phyloP scores from a whole-genome alignment of 2,329 filamentous ascomycete species.

The Aspergillus calidoustus region DNA sequence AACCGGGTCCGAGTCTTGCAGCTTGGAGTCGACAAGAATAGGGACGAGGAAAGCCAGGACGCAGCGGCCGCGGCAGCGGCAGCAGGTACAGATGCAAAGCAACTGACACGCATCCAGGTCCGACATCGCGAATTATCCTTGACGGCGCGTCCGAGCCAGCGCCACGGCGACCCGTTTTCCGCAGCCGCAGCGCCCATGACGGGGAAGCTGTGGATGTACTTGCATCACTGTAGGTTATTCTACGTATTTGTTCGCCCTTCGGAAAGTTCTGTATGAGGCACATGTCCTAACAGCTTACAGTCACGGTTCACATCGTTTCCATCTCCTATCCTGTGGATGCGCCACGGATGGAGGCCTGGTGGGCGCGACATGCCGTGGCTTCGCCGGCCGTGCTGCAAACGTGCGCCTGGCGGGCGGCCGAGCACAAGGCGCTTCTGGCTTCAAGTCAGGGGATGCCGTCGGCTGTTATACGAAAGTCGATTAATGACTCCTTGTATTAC shows the following conservation, averaged over 20 bases:
- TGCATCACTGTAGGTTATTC: slow-evolving; percentile 24
- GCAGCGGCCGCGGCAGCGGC: too few relatives aligned
- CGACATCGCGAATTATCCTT: not conserved
- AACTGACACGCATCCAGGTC: not conserved
- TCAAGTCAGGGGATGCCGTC: slow-evolving; percentile 14
- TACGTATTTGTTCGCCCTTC: not conserved
- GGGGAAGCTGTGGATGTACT: slow-evolving; percentile 22
- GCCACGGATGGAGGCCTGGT: slow-evolving; percentile 22
- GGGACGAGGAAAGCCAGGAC: too few relatives aligned
- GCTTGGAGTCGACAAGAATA: too few relatives aligned
- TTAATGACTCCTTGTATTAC: slow-evolving; percentile 23
- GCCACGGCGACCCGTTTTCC: slow-evolving; percentile 15
- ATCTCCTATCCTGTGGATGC: slow-evolving; percentile 25
- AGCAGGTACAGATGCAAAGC: not conserved
- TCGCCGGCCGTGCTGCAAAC: slow-evolving; percentile 25
- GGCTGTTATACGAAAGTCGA: slow-evolving; percentile 17
- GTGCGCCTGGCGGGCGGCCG: slow-evolving; percentile 23
- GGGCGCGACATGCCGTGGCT: slow-evolving; percentile 21
- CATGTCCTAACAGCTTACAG: not conserved
- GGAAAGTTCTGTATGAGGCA: not conserved
- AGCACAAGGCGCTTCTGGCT: slow-evolving; percentile 23
- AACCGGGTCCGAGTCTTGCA: too few relatives aligned
- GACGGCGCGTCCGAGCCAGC: slow-evolving; percentile 12
- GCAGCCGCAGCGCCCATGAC: slow-evolving; percentile 11
- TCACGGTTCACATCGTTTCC: slow-evolving; percentile 22